Evolutionary conservation across 2,329 filamentous ascomycete genomes (phyloP), one percentile per base, ranked within the genome.

Genomic region (Trichoderma citrinoviride): DNA sequence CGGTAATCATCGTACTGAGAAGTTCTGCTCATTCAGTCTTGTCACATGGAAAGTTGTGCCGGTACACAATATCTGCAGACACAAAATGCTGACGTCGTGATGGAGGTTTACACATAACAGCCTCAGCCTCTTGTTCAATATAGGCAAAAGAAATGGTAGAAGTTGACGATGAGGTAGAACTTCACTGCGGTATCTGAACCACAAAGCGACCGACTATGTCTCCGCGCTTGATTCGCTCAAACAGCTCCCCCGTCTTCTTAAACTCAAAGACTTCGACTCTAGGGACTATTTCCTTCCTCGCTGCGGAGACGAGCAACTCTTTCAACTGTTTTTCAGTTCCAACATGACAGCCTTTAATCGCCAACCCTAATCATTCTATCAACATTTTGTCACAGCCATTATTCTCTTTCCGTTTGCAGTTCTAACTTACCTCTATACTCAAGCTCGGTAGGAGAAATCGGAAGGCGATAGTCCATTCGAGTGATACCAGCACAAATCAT

Each of bases 181-280:
- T 54, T 50, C 27, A 60, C 19, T 60, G 15, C 3, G 56, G 56
- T 15, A 50, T 33, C 27, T 23, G 29, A 1, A 60, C 56, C 25
- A 60, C 56, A 6, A 50, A 60, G 5, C 56, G 56, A 7, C 56
- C 56, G 33, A 60, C 44, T 7, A 60, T 15, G 1, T 60, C 44
- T 5, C 56, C 56, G 17, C 7, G 29, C 56, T 60, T 60, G n/a
- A 60, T n/a, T 23, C 56, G 44, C 7, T 60, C 44, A 17, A 60
- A 60, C 2, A 60, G 44, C 29, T 60, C 44, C 27, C 21, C 56
- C 14, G 33, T 27, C 41, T 41, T 50, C 1, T 44, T 19, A 41
- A 60, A 50, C 29, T 60, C 56, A 17, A 27, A 50, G 14, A 60
- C 44, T 27, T 60, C 56, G 41, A 60, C 56, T 25, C 27, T 50